These are phyloP conservation scores for Solanum etuberosum DNA, from an alignment of 257 asterid genomes.

Conservation along the genomic window DNA sequence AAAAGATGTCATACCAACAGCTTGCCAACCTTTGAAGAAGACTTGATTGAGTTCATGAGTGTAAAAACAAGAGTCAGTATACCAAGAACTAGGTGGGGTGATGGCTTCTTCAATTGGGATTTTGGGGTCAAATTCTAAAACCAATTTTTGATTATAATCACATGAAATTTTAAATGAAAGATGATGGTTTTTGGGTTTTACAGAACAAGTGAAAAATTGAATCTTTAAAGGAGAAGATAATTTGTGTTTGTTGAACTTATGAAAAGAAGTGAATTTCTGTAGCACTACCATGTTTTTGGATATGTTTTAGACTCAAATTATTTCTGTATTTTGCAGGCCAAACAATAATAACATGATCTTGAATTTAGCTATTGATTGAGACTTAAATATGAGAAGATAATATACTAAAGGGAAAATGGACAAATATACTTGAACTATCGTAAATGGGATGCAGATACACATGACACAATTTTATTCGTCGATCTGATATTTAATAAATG, in stretches of 20 bases:
- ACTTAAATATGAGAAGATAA: background rate
- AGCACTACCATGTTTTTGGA: background rate
- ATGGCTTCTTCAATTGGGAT: constrained; percentile 62
- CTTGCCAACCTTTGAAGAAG: constrained; percentile 67
- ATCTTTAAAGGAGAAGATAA: background rate
- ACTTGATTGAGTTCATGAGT: constrained; percentile 48
- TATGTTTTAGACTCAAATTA: background rate
- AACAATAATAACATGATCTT: background rate
- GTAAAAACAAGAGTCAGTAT: constrained; percentile 54
- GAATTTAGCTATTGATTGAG: background rate
- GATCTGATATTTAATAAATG: too few relatives aligned
- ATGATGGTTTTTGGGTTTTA: background rate
- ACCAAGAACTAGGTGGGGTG: constrained; percentile 85
- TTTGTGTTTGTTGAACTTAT: background rate
- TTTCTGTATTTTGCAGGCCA: background rate
- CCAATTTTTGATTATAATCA: constrained; percentile 10
- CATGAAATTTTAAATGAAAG: background rate
- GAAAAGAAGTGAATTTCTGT: background rate
- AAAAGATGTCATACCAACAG: constrained; percentile 20
- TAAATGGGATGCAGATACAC: too few relatives aligned
- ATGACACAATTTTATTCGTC: too few relatives aligned
- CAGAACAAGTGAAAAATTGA: background rate
- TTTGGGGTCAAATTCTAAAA: constrained; percentile 46
- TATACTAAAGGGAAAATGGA: too few relatives aligned
- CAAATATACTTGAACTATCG: too few relatives aligned